Conservation (phyloP, 169 alveolate genomes). For the Plasmodium cynomolgi region DNA sequence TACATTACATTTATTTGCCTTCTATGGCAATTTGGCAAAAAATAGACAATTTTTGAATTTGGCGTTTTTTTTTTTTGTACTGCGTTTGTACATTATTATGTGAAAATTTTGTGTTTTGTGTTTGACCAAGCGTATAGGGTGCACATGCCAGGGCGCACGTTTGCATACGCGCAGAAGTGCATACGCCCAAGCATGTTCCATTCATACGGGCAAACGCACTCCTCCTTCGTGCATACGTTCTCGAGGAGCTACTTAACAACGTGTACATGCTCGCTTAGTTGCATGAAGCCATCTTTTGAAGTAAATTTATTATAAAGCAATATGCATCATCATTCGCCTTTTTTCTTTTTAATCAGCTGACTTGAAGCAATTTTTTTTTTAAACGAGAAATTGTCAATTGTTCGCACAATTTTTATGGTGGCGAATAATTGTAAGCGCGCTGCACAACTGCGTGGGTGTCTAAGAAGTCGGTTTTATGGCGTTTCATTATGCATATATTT, state of each 20-base stretch:
- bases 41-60: slow-evolving; percentile 12
- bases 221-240: slow-evolving; percentile 2
- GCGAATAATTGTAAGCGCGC: neutral
- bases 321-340: neutral
- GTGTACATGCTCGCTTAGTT: neutral
- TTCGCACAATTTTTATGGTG: neutral
- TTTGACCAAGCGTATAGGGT: neutral
- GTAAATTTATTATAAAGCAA: neutral
- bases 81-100: neutral
- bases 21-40: neutral
- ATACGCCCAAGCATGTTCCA: neutral
- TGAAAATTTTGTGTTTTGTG: neutral
- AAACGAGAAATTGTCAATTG: slow-evolving; percentile 5
- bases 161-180: slow-evolving; percentile 7
- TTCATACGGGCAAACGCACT: neutral
- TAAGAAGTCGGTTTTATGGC: neutral
- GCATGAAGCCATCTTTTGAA: neutral
- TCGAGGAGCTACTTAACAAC: slow-evolving; percentile 17
- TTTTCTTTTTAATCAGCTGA: slow-evolving; percentile 1
- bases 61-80: neutral
- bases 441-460: neutral
- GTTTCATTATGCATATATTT: too few species aligned
- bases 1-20: neutral
- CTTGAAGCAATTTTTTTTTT: slow-evolving; percentile 1
- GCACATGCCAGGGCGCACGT: neutral